phyloP scores from a whole-genome alignment of 805 yeast species.

The Cyberlindnera meyerae region DNA sequence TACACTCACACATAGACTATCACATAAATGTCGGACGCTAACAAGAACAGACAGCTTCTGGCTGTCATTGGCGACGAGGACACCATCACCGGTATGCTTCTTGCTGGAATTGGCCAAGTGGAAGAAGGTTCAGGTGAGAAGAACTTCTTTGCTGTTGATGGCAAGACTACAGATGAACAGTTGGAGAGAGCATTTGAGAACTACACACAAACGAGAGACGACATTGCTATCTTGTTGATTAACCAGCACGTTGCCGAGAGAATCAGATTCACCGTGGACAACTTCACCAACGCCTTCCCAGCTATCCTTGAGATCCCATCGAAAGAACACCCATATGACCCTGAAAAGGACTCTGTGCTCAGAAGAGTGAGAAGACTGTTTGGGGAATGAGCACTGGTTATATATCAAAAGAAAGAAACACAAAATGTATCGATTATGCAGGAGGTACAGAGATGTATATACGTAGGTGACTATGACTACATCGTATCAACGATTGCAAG shows the following conservation, averaged over 20 bases:
- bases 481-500: no score
- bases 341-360: slow-evolving; percentile 94
- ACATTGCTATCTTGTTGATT: slow-evolving; percentile 87
- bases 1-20: no score
- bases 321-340: slow-evolving; percentile 96
- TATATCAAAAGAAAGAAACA: no score
- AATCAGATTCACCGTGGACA: slow-evolving; percentile 77
- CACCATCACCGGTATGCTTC: slow-evolving; percentile 89
- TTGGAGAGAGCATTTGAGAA: slow-evolving; percentile 69
- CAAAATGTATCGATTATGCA: no score
- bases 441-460: no score
- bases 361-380: slow-evolving; percentile 91
- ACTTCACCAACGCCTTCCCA: slow-evolving; percentile 87
- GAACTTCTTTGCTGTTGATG: slow-evolving; percentile 77
- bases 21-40: slow-evolving; percentile 18
- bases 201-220: slow-evolving; percentile 72
- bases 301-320: slow-evolving; percentile 96
- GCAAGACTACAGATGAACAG: slow-evolving; percentile 72
- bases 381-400: slow-evolving; percentile 68
- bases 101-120: slow-evolving; percentile 94
- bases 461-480: no score
- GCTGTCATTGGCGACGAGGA: slow-evolving; percentile 98
- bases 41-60: slow-evolving; percentile 70
- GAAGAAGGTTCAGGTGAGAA: slow-evolving; percentile 49
- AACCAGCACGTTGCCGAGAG: slow-evolving; percentile 94